Conservation (phyloP, 1,139 yeast genomes). For the Magnusiomyces paraingens region DNA sequence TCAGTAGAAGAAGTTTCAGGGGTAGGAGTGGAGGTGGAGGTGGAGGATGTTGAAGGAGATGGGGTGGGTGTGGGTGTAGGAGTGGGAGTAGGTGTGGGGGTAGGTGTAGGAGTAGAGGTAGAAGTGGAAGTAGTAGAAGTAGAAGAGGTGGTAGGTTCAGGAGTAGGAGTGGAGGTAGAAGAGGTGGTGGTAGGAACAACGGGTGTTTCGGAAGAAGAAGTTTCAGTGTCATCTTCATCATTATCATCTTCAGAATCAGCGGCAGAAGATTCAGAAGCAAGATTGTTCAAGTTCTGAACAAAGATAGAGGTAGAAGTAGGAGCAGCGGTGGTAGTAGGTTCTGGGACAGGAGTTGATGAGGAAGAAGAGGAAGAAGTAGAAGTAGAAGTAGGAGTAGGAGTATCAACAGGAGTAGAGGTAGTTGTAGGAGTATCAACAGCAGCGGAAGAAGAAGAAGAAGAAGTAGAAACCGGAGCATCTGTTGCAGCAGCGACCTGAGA, state of each 20-base stretch:
- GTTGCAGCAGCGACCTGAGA: conserved; percentile 19
- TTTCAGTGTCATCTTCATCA: too few relatives aligned
- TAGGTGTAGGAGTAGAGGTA: conserved; percentile 19
- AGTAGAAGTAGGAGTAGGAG: conserved; percentile 24
- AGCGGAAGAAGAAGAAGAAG: conserved; percentile 12
- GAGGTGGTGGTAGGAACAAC: conserved; percentile 18
- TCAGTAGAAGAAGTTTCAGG: conserved; percentile 16
- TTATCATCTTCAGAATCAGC: conserved; percentile 18
- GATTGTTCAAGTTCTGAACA: background rate
- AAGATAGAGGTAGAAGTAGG: conserved; percentile 12
- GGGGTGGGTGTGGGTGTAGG: conserved; percentile 25
- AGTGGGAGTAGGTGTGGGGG: conserved; percentile 23
- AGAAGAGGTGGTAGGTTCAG: conserved; percentile 26
- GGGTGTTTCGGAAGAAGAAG: conserved; percentile 21
- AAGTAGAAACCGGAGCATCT: conserved; percentile 15
- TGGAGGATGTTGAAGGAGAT: conserved; percentile 27
- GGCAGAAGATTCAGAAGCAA: conserved; percentile 21
- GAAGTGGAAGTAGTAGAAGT: conserved; percentile 16
- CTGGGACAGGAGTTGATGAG: conserved; percentile 36
- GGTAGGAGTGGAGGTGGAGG: conserved; percentile 25
- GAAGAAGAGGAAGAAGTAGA: conserved; percentile 34
- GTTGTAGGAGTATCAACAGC: conserved; percentile 15
- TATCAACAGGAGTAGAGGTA: conserved; percentile 19
- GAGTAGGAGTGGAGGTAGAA: conserved; percentile 16
- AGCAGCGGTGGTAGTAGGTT: conserved; percentile 31